A percentile compares a stretch with the other conserved stretches of the same genome.
Evolutionary conservation across 2,329 filamentous ascomycete genomes (phyloP).

Genomic region (Colletotrichum cuscutae): DNA sequence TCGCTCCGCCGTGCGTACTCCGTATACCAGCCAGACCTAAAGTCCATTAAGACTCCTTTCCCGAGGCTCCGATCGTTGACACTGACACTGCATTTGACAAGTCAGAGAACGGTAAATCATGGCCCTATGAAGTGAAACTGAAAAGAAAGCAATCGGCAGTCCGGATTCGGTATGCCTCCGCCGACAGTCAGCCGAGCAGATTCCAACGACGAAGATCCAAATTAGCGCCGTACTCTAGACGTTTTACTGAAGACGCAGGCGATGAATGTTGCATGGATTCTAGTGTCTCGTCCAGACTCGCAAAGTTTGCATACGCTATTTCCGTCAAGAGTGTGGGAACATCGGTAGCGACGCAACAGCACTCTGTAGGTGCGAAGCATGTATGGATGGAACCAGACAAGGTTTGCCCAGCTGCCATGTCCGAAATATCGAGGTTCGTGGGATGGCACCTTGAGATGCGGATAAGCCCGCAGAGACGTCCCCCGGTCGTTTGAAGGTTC

Average conservation of each 20-base stretch:
- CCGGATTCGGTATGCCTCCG: not conserved
- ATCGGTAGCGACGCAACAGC: not conserved
- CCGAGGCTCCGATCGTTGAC: not conserved
- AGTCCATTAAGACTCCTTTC: not conserved
- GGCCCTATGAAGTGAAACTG: slow-evolving; percentile 9
- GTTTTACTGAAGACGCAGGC: not conserved
- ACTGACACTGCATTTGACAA: not conserved
- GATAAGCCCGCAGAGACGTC: slow-evolving; percentile 1
- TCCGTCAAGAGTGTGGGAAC: not conserved
- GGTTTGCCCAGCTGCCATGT: slow-evolving; percentile 1
- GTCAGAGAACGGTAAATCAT: not conserved
- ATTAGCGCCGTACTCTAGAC: not conserved
- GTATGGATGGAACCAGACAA: not conserved
- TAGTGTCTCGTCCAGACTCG: not conserved
- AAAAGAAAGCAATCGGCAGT: slow-evolving; percentile 23
- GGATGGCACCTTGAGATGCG: not conserved
- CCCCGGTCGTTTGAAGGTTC: not conserved
- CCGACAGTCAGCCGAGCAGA: slow-evolving; percentile 15
- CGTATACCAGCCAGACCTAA: not conserved
- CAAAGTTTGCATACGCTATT: not conserved
- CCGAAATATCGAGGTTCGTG: slow-evolving; percentile 11
- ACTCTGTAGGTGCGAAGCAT: not conserved
- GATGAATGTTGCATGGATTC: not conserved
- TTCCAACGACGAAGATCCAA: not conserved
- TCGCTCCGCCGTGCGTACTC: not conserved